Evolutionary conservation across 78 protist genomes (phyloP).

Genomic region (Dictyostelium firmibasis): DNA sequence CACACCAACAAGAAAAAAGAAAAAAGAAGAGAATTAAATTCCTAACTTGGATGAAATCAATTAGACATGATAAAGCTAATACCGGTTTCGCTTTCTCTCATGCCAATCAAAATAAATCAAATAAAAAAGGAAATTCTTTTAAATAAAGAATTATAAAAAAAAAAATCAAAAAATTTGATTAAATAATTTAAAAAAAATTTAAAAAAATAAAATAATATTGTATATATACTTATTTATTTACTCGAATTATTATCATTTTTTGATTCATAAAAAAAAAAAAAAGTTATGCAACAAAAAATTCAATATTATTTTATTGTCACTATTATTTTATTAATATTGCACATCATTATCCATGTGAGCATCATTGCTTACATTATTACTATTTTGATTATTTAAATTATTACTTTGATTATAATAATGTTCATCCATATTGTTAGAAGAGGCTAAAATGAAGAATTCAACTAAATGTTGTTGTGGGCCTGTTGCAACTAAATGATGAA

Average conservation of each 20-base stretch:
- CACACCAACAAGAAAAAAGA: background rate
- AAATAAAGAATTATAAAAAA: background rate
- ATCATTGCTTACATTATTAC: background rate
- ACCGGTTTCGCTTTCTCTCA: slow-evolving; percentile 69
- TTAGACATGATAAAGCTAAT: slow-evolving; percentile 8
- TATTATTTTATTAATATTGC: background rate
- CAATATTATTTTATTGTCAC: too few species aligned
- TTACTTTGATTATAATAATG: background rate
- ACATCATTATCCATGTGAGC: background rate
- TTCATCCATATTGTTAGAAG: background rate
- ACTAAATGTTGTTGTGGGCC: slow-evolving; percentile 8
- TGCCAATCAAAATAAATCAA: slow-evolving; percentile 34
- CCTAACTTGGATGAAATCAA: slow-evolving; percentile 56
- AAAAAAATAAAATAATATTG: background rate
- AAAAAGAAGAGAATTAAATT: slow-evolving; percentile 25
- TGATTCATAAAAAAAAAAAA: too few species aligned
- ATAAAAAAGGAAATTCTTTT: slow-evolving; percentile 8
- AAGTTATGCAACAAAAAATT: too few species aligned
- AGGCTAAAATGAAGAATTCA: background rate
- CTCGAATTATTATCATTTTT: background rate
- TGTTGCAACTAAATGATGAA: background rate
- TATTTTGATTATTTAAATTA: too few species aligned
- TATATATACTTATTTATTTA: background rate
- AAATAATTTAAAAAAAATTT: too few species aligned
- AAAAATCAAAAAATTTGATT: too few species aligned